These are phyloP conservation scores for Starmerella powellii DNA, from an alignment of 805 yeast genomes.

Conservation along the genomic window DNA sequence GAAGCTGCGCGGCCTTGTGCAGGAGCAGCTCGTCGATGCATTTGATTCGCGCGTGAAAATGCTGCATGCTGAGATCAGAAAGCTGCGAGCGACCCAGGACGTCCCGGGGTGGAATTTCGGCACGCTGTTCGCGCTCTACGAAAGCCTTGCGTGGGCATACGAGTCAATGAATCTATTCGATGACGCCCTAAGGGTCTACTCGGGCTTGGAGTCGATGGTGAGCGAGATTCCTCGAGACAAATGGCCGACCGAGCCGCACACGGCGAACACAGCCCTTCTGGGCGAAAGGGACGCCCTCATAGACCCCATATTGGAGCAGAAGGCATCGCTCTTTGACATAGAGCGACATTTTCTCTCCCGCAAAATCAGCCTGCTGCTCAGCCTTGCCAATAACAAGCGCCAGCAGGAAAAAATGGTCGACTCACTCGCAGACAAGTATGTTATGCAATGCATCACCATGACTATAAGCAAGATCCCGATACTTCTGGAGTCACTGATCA, in stretches of 20 bases:
- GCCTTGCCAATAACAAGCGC: conserved; percentile 25
- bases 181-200: conserved; percentile 47
- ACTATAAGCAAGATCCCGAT: conserved; percentile 12
- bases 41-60: conserved; percentile 39
- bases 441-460: conserved; percentile 5
- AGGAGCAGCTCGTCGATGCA: conserved; percentile 40
- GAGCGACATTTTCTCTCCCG: conserved; percentile 30
- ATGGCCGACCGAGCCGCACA: conserved; percentile 13
- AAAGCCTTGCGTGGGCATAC: conserved; percentile 41
- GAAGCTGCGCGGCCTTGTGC: conserved; percentile 35
- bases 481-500: conserved; percentile 16
- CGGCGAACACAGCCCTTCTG: conserved; percentile 1
- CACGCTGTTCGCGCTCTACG: conserved; percentile 35
- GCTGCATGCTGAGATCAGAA: conserved; percentile 33
- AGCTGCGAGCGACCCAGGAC: conserved; percentile 29
- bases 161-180: conserved; percentile 46
- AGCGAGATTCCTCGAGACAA: conserved; percentile 16
- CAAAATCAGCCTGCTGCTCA: conserved; percentile 28
- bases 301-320: conserved; percentile 28
- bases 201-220: conserved; percentile 32
- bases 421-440: conserved; percentile 25
- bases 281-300: conserved; percentile 22
- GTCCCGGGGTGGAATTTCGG: conserved; percentile 38
- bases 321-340: conserved; percentile 32
- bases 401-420: conserved; percentile 6